phyloP scores from a whole-genome alignment of 108 stramenopile genomes.

The Fragilaria radians region DNA sequence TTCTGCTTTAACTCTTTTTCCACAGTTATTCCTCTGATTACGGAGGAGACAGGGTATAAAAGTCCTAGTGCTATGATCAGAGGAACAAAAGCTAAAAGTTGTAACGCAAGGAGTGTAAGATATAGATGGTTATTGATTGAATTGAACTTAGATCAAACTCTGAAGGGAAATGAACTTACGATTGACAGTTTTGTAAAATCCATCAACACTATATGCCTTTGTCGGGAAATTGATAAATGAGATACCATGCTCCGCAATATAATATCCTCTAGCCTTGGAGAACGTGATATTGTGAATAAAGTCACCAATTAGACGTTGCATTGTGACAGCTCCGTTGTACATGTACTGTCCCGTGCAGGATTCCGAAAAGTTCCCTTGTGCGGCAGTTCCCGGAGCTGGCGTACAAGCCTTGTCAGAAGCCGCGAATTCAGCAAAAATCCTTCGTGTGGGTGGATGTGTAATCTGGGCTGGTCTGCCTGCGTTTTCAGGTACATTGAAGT shows the following conservation, averaged over 20 bases:
- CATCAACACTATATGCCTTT: constrained; percentile 22
- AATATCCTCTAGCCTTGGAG: constrained; percentile 19
- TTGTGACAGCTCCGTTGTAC: constrained; percentile 63
- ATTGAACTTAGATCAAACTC: constrained; percentile 16
- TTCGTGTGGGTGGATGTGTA: constrained; percentile 50
- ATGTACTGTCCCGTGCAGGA: constrained; percentile 71
- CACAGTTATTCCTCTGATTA: constrained; percentile 46
- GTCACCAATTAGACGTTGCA: constrained; percentile 69
- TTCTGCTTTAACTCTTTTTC: constrained; percentile 81
- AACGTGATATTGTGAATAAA: constrained; percentile 52
- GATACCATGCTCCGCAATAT: constrained; percentile 31
- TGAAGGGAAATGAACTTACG: background rate
- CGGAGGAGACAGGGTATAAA: constrained; percentile 59
- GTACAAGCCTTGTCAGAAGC: constrained; percentile 41
- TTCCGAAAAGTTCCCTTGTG: constrained; percentile 27
- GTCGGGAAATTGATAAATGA: constrained; percentile 28
- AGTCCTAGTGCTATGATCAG: constrained; percentile 49
- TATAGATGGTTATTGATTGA: background rate
- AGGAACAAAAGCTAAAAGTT: constrained; percentile 7
- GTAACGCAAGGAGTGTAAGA: background rate
- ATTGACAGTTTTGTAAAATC: constrained; percentile 34
- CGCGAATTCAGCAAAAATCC: constrained; percentile 39
- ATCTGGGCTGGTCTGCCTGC: constrained; percentile 37
- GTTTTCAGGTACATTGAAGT: constrained; percentile 53
- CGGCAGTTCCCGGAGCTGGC: constrained; percentile 24